Evolutionary conservation across 2,329 filamentous ascomycete species (phyloP).

Genomic region (Alternaria metachromatica): DNA sequence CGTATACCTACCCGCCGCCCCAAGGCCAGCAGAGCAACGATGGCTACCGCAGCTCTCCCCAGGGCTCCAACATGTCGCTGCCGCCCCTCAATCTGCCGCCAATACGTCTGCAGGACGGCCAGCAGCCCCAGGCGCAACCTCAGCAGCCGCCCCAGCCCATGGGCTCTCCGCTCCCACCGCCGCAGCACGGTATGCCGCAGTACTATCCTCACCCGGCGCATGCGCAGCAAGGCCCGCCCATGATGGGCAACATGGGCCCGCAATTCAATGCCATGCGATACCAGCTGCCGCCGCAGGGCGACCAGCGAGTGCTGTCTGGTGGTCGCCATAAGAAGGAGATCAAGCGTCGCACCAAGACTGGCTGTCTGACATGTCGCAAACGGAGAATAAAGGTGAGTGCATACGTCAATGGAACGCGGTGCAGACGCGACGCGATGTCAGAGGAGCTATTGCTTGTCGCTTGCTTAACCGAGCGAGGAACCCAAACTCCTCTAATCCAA

Average conservation of each 20-base stretch:
- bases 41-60: slow-evolving; percentile 56
- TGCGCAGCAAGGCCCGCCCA: slow-evolving; percentile 55
- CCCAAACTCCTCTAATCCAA: slow-evolving; percentile 31
- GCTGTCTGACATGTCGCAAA: slow-evolving; percentile 65
- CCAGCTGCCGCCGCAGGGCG: slow-evolving; percentile 59
- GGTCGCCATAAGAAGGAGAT: slow-evolving; percentile 75
- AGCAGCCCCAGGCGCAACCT: slow-evolving; percentile 43
- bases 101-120: slow-evolving; percentile 58
- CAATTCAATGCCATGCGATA: slow-evolving; percentile 60
- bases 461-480: slow-evolving; percentile 46
- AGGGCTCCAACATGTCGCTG: slow-evolving; percentile 53
- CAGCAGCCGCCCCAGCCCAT: slow-evolving; percentile 51
- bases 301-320: slow-evolving; percentile 64
- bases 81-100: slow-evolving; percentile 58
- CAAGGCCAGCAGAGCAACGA: slow-evolving; percentile 48
- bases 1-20: slow-evolving; percentile 57
- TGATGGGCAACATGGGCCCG: slow-evolving; percentile 58
- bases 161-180: slow-evolving; percentile 61
- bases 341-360: slow-evolving; percentile 76
- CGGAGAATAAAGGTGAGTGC: slow-evolving; percentile 72
- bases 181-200: slow-evolving; percentile 58
- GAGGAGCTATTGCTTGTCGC: slow-evolving; percentile 24
- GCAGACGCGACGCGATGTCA: slow-evolving; percentile 35
- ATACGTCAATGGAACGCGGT: slow-evolving; percentile 33
- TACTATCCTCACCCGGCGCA: slow-evolving; percentile 59